Percentiles rank a stretch among this genome's conserved stretches.
Evolutionary conservation across 1,139 yeast genomes (phyloP).

Genomic region (Insectozyma bohioensis): DNA sequence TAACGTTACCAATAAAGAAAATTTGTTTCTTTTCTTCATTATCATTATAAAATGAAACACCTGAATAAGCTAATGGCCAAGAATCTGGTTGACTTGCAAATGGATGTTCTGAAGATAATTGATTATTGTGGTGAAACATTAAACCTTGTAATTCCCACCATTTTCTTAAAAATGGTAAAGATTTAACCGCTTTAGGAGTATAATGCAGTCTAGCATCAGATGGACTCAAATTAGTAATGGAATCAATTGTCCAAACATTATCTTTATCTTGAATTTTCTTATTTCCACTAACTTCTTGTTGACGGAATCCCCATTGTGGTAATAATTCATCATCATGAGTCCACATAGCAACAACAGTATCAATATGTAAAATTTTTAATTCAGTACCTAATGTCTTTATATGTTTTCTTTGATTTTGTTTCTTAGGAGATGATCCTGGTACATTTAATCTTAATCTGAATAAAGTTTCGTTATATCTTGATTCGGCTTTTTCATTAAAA

Average conservation of each 20-base stretch:
- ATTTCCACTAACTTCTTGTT: conserved; percentile 94
- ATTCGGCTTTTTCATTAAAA: conserved; percentile 52
- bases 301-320: conserved; percentile 94
- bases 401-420: conserved; percentile 40
- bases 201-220: conserved; percentile 61
- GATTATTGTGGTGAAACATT: conserved; percentile 93
- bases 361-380: conserved; percentile 73
- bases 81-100: conserved; percentile 90
- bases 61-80: conserved; percentile 92
- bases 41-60: conserved; percentile 96
- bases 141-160: conserved; percentile 85
- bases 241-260: conserved; percentile 76
- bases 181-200: conserved; percentile 56
- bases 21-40: conserved; percentile 66
- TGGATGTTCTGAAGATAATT: conserved; percentile 86
- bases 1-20: conserved; percentile 83
- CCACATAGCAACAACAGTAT: conserved; percentile 94
- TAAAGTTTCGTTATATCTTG: conserved; percentile 64
- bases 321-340: conserved; percentile 77
- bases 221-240: conserved; percentile 57
- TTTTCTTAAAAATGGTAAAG: conserved; percentile 73
- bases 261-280: conserved; percentile 68
- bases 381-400: conserved; percentile 71
- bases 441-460: conserved; percentile 65
- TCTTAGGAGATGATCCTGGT: conserved; percentile 35